Percentiles rank a stretch among this genome's conserved stretches.
phyloP scores from a whole-genome alignment of 345 rosid genomes.

The Camelina laxa region DNA sequence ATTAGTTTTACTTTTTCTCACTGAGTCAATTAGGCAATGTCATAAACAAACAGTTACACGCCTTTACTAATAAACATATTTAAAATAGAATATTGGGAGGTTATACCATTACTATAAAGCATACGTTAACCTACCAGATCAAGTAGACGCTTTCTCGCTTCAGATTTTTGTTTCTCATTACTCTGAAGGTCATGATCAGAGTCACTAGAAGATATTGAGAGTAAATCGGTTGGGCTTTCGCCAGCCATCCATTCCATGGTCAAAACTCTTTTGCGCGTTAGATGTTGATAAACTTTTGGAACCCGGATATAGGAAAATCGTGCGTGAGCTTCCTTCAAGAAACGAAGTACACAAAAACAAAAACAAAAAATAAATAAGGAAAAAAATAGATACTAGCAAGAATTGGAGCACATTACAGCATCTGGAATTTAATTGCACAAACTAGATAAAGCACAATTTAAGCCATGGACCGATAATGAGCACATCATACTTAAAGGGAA shows the following conservation, averaged over 20 bases:
- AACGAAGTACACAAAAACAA: slow-evolving; percentile 13
- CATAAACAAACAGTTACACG: slow-evolving; percentile 7
- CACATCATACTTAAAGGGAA: slow-evolving; percentile 2
- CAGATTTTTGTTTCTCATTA: slow-evolving; percentile 63
- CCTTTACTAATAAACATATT: slow-evolving; percentile 1
- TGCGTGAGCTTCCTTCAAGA: slow-evolving; percentile 81
- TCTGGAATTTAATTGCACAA: slow-evolving; percentile 10
- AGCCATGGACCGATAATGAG: background rate
- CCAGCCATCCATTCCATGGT: slow-evolving; percentile 99
- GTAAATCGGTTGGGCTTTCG: slow-evolving; percentile 78
- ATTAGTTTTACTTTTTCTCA: slow-evolving; percentile 12
- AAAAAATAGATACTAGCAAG: slow-evolving; percentile 5
- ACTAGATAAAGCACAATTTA: slow-evolving; percentile 16
- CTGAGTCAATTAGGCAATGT: background rate
- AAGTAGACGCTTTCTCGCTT: slow-evolving; percentile 72
- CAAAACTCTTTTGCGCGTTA: slow-evolving; percentile 79
- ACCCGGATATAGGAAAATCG: slow-evolving; percentile 61
- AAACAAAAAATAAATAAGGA: background rate
- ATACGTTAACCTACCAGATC: slow-evolving; percentile 68
- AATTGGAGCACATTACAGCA: background rate
- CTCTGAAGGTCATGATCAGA: slow-evolving; percentile 47
- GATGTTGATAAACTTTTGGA: slow-evolving; percentile 70
- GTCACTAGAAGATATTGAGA: slow-evolving; percentile 50
- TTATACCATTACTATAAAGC: background rate
- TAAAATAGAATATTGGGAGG: slow-evolving; percentile 9